Evolutionary conservation across 1,284 basidiomycete species (phyloP), one percentile per base, ranked within the genome.

Genomic region (Spongispora temasekensis): DNA sequence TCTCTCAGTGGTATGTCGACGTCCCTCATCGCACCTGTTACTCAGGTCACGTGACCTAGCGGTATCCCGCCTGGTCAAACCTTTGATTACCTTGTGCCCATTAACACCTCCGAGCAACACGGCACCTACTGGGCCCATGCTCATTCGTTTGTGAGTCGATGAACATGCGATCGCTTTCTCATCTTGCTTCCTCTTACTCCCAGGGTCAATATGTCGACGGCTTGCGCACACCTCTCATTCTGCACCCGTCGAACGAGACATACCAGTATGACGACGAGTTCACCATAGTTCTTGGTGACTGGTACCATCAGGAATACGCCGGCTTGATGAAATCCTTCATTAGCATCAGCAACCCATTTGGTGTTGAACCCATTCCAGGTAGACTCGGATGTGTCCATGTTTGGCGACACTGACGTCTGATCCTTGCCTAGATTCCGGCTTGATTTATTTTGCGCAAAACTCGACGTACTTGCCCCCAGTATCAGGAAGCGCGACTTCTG

Each of bases 81-180:
- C 1, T 88, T 94, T 67, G 86, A 87, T 65, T 97, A 98, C 69
- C 77, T 87, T 50, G 83, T 97, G n/a, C 86, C 90, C n/a, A 84
- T 94, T 58, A 80, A 87, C 64, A 71, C 80, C 3, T 88, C 87
- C 1, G 83, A 84, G 5, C 90, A 95, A 72, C 84, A 84, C 78
- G 95, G 95, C 5, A 93, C 94, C 3, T 97, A 91, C 76, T 97
- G 95, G 95, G 86, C 90, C 15, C 94, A 97, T 68, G 86, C 86
- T 1, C 90, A 92, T 70, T 73, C 82, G 46, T 74, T 69, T n/a
- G 87, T 88, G 65, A 56, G 81, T 64, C 2, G 25, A 28, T 48
- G n/a, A n/a, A n/a, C n/a, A n/a, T n/a, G n/a, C n/a, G n/a, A 44
- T 2, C 19, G 21, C 27, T 27, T 19, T 3, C 8, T 17, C 2